phyloP scores from a whole-genome alignment of 331 rosid genomes.

The Telfairia occidentalis region DNA sequence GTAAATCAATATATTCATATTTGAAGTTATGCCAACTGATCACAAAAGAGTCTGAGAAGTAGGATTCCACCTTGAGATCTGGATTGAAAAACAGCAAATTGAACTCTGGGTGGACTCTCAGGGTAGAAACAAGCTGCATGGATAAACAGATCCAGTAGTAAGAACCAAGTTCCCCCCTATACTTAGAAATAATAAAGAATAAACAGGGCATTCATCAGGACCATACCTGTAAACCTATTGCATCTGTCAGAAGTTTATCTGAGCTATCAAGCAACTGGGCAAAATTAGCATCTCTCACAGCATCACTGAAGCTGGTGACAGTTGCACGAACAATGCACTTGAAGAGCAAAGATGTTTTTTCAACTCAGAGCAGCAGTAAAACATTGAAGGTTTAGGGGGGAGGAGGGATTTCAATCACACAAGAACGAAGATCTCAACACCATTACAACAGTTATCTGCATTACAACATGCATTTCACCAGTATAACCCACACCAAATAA shows the following conservation, averaged over 20 bases:
- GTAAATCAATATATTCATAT: background rate
- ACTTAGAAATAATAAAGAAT: background rate
- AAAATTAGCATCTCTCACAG: slow-evolving; percentile 24
- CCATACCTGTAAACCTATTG: slow-evolving; percentile 69
- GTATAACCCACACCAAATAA: background rate
- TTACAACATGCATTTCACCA: background rate
- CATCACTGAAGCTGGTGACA: slow-evolving; percentile 40
- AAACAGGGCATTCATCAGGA: background rate
- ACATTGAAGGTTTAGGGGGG: background rate
- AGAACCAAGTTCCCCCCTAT: slow-evolving; percentile 21
- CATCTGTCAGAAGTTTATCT: slow-evolving; percentile 58
- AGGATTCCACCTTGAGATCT: slow-evolving; percentile 51
- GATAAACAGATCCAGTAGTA: slow-evolving; percentile 22
- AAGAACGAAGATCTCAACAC: background rate
- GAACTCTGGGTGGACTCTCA: slow-evolving; percentile 65
- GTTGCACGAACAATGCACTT: slow-evolving; percentile 82
- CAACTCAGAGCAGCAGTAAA: slow-evolving; percentile 11
- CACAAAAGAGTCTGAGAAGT: background rate
- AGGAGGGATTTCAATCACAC: slow-evolving; percentile 1
- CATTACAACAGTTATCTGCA: background rate
- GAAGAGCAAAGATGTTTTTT: slow-evolving; percentile 24
- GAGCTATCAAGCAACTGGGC: slow-evolving; percentile 24
- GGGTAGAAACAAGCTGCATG: slow-evolving; percentile 82
- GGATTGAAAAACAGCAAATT: slow-evolving; percentile 65
- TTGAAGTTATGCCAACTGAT: background rate